Conservation (phyloP, 2,329 filamentous ascomycete species). For the Microsporum canis region DNA sequence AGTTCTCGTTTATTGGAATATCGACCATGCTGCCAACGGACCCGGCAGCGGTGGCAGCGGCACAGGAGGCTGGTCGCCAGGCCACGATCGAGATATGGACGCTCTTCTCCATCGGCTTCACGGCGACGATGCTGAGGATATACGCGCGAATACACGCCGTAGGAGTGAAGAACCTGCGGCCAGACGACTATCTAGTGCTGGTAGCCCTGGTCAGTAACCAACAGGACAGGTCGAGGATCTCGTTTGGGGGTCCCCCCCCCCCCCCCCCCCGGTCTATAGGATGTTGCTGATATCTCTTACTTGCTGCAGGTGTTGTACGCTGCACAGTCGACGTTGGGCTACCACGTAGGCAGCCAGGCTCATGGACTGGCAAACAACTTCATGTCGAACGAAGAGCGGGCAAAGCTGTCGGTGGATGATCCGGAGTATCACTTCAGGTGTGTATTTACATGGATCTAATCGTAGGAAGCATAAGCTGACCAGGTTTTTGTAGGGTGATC, state of each 20-base stretch:
- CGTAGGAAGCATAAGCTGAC: background rate
- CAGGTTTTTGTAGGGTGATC: constrained; percentile 26
- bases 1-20: background rate
- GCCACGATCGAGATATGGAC: constrained; percentile 6
- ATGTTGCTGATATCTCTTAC: background rate
- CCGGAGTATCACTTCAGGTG: constrained; percentile 34
- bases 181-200: constrained; percentile 44
- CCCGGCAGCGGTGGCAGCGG: constrained; percentile 2
- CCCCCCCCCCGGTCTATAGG: constrained; percentile 10
- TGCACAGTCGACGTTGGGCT: constrained; percentile 35
- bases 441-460: background rate
- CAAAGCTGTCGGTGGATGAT: constrained; percentile 29
- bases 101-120: constrained; percentile 8
- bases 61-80: background rate
- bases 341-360: constrained; percentile 36
- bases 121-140: constrained; percentile 28
- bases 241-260: constrained; percentile 2
- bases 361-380: constrained; percentile 41
- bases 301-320: constrained; percentile 37
- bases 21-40: background rate
- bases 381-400: constrained; percentile 41
- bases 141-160: constrained; percentile 35
- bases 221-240: background rate
- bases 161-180: constrained; percentile 21
- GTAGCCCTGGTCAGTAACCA: constrained; percentile 15